Base-by-base conservation (phyloP, 2,329 filamentous ascomycete genomes). In the Helminthosporium solani region DNA sequence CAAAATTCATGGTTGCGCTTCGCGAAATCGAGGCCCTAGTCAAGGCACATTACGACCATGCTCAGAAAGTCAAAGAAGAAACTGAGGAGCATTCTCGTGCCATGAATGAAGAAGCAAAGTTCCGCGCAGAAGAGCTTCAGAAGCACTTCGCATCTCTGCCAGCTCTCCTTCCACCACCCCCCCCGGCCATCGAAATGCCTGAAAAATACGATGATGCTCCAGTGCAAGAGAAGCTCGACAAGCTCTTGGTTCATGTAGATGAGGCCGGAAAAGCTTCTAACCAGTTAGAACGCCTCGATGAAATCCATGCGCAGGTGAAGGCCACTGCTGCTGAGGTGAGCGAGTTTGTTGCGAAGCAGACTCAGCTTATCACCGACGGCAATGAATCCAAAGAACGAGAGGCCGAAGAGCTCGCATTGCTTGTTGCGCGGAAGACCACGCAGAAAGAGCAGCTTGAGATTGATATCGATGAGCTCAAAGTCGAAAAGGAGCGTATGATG, bases 281-380 rank as follows among this genome's bases (percentile, higher is more conserved):
- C 4, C 88, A 91, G 57, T 80, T 96, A 36, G 86, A 87, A 52
- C 88, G 88, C 19, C 80, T 99, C 4, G 90, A 96, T 56, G 82
- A 90, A 67, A 94, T 97, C 40, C 90, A 96, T 61, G 80, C 87
- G 54, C 88, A 95, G 57, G 90, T 99, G 46, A 83, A 89, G 66
- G 80, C 84, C 48, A 95, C 90, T 1, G 90, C 92, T 1, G 82
- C 84, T 16, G 90, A 95, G 63, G 85, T 99, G 44, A 86, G 87
- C 2, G 82, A 86, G 33, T 96, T 96, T 65, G 81, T 97, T 16
- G 80, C 85, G 2, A 77, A 78, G 2, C 91, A 96, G 67, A 87
- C 84, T 18, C 82, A 85, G 62, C 82, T 87, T 18, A 87, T 89
- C 50, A 78, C 81, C 1, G 81, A 92, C 51, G 88, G 91, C 33